Conservation (phyloP, 169 alveolate genomes). For the Cyclospora cayetanensis region DNA sequence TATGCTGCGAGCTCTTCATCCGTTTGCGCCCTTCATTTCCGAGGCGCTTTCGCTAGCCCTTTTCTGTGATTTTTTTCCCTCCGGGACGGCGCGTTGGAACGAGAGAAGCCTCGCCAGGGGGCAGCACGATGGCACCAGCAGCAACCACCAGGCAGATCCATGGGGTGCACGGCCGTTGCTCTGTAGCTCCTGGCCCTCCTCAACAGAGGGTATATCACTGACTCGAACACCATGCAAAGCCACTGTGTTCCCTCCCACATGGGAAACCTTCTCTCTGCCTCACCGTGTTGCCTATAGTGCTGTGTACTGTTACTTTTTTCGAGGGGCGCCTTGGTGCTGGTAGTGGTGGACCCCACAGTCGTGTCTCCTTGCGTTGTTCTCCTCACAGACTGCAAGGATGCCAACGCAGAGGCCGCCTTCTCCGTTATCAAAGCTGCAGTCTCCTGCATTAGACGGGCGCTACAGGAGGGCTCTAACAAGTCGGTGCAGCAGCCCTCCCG, state of each 20-base stretch:
- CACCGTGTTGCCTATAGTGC: background rate
- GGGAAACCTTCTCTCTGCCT: background rate
- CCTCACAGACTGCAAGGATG: background rate
- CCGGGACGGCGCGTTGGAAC: too few species aligned
- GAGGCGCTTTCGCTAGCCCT: background rate
- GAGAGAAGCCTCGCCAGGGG: background rate
- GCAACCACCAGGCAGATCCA: background rate
- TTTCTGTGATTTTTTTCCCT: background rate
- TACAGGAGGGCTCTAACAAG: background rate
- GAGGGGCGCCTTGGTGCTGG: background rate
- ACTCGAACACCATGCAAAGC: background rate
- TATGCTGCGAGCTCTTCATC: background rate
- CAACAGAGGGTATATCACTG: background rate
- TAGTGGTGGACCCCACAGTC: background rate
- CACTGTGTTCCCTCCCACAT: background rate
- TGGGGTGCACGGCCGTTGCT: background rate
- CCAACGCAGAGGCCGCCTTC: background rate
- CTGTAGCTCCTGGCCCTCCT: background rate
- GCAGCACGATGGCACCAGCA: background rate
- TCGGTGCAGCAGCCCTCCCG: background rate
- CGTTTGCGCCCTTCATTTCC: slow-evolving; percentile 11
- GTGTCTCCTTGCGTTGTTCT: background rate
- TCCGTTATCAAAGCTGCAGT: background rate
- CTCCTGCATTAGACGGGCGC: background rate
- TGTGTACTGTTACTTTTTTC: background rate